Evolutionary conservation across 23 red algal genomes (phyloP).

Genomic region (Agarophyton chilense): DNA sequence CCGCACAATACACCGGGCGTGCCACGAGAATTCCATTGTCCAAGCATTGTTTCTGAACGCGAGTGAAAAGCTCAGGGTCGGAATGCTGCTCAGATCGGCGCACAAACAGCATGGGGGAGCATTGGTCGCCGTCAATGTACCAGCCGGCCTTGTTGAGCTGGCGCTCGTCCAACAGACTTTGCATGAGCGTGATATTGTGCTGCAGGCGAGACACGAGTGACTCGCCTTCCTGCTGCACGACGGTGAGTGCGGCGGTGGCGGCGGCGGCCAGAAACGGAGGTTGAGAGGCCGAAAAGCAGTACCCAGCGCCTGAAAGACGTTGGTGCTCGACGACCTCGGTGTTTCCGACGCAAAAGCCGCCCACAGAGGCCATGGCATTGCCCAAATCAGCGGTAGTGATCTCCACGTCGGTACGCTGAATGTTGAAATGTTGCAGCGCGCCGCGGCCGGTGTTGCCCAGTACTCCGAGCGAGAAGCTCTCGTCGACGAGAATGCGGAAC

Average conservation of each 20-base stretch:
- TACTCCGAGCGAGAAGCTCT: conserved; percentile 87
- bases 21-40: conserved; percentile 69
- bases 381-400: conserved; percentile 82
- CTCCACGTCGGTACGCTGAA: conserved; percentile 69
- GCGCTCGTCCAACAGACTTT: neutral
- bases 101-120: conserved; percentile 77
- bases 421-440: conserved; percentile 70
- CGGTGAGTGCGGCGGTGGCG: conserved; percentile 46
- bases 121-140: conserved; percentile 60
- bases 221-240: conserved; percentile 65
- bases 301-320: conserved; percentile 93
- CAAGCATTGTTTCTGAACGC: conserved; percentile 44
- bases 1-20: conserved; percentile 56
- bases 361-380: conserved; percentile 87
- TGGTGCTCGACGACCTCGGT: conserved; percentile 87
- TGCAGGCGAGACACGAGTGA: conserved; percentile 55
- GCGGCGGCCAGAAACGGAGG: conserved; percentile 96
- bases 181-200: conserved; percentile 50
- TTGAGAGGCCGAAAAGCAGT: conserved; percentile 98
- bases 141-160: conserved; percentile 36
- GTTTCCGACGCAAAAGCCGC: conserved; percentile 88
- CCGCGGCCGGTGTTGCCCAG: conserved; percentile 84
- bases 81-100: conserved; percentile 43
- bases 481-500: conserved; percentile 93
- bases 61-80: conserved; percentile 3